Percentiles rank a stretch among this genome's conserved stretches.
Evolutionary conservation across 257 asterid genomes (phyloP).

Genomic region (Solanum pimpinellifolium): DNA sequence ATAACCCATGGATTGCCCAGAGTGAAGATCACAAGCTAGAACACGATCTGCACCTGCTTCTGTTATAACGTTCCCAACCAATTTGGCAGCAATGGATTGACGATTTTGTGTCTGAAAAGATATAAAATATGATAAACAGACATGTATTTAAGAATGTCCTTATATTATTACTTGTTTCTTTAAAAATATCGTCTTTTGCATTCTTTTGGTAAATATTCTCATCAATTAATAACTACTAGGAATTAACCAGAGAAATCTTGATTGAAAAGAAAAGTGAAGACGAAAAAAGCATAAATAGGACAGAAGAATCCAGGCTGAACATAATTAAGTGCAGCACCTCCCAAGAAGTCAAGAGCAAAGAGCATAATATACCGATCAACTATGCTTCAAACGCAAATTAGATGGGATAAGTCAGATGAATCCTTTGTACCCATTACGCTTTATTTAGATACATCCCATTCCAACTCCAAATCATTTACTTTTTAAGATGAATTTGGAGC

Average conservation of each 20-base stretch:
- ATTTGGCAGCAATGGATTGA: conserved; percentile 83
- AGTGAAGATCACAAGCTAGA: conserved; percentile 90
- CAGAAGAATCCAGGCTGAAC: not conserved
- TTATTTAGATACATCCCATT: not conserved
- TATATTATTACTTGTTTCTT: not conserved
- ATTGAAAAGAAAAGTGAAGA: not conserved
- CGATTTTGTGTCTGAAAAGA: conserved; percentile 71
- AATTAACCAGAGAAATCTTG: not conserved
- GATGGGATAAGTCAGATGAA: not conserved
- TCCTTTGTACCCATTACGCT: not conserved
- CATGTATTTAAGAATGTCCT: not conserved
- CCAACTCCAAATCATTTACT: not conserved
- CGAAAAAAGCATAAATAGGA: not conserved
- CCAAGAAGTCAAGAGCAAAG: not conserved
- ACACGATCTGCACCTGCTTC: conserved; percentile 92
- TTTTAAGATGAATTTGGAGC: not conserved
- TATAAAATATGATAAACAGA: not conserved
- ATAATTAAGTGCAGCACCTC: not conserved
- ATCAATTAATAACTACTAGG: not conserved
- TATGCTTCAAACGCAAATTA: not conserved
- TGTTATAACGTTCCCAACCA: conserved; percentile 81
- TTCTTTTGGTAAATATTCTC: not conserved
- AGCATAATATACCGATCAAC: not conserved
- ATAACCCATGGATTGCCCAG: conserved; percentile 93
- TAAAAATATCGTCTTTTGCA: not conserved